phyloP scores from a whole-genome alignment of 148 eudicot genomes.

The Mesembryanthemum crystallinum region DNA sequence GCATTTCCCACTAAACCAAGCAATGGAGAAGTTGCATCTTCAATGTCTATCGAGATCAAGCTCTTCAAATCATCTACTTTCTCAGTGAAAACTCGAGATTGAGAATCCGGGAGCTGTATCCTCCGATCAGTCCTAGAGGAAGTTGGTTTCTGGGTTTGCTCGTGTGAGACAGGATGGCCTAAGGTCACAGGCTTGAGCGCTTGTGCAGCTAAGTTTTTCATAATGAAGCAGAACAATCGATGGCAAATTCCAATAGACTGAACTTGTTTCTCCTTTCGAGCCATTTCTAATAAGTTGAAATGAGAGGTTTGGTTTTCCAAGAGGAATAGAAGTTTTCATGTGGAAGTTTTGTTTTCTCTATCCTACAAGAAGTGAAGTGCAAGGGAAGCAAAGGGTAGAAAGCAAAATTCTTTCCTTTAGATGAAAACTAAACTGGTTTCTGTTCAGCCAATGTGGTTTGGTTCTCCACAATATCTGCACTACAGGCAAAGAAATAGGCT shows the following conservation, averaged over 20 bases:
- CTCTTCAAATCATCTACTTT: slow-evolving; percentile 7
- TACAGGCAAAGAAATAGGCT: neutral
- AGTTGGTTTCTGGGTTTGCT: neutral
- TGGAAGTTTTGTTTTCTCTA: slow-evolving; percentile 12
- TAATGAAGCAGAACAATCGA: slow-evolving; percentile 39
- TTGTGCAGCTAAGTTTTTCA: slow-evolving; percentile 38
- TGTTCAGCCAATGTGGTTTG: slow-evolving; percentile 2
- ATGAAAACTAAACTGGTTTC: neutral
- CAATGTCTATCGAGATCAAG: slow-evolving; percentile 15
- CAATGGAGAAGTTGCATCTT: slow-evolving; percentile 24
- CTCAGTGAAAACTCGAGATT: neutral
- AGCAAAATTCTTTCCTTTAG: slow-evolving; percentile 25
- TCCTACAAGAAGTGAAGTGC: slow-evolving; percentile 25
- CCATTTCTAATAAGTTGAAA: slow-evolving; percentile 20
- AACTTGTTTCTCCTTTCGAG: slow-evolving; percentile 23
- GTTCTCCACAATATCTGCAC: neutral
- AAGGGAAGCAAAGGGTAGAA: slow-evolving; percentile 21
- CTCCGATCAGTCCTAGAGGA: neutral
- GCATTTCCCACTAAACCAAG: neutral
- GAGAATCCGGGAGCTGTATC: neutral
- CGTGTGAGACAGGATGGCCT: slow-evolving; percentile 20
- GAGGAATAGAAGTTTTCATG: slow-evolving; percentile 3
- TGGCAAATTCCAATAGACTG: slow-evolving; percentile 37
- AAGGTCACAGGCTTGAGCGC: slow-evolving; percentile 44
- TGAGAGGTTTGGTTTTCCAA: slow-evolving; percentile 9